Evolutionary conservation across 306 rosid species (phyloP).

Genomic region (Hippophae gyantsensis): DNA sequence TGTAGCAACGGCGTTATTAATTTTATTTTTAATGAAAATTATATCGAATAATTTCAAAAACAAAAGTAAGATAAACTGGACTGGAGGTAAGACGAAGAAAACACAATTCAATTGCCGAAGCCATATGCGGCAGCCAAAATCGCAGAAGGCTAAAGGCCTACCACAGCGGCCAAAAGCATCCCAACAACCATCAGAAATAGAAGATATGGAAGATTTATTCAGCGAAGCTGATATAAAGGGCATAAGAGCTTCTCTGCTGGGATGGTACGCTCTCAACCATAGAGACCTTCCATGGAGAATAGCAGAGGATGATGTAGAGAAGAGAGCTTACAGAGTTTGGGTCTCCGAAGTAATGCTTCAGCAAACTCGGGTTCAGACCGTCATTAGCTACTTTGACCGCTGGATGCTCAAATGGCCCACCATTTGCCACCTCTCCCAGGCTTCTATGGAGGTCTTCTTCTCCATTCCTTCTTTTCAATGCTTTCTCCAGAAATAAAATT

Average conservation of each 20-base stretch:
- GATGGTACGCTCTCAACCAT: constrained; percentile 60
- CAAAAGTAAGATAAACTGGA: too few species aligned
- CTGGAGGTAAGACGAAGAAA: too few species aligned
- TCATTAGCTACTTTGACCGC: constrained; percentile 54
- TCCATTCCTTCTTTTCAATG: neutral
- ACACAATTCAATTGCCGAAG: too few species aligned
- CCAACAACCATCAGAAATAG: neutral
- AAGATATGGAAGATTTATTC: constrained; percentile 66
- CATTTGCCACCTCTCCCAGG: constrained; percentile 50
- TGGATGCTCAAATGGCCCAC: constrained; percentile 91
- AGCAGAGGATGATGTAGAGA: constrained; percentile 25
- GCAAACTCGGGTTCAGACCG: constrained; percentile 86
- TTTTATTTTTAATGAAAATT: too few species aligned
- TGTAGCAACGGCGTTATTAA: too few species aligned
- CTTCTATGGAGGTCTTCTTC: constrained; percentile 62
- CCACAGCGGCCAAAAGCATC: neutral
- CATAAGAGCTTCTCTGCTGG: constrained; percentile 43
- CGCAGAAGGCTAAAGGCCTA: neutral
- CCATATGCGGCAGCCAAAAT: constrained; percentile 2
- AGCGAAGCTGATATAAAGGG: constrained; percentile 32
- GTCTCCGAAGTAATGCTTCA: constrained; percentile 89
- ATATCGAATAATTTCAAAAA: too few species aligned
- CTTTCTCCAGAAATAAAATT: neutral
- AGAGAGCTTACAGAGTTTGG: constrained; percentile 75
- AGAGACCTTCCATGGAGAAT: constrained; percentile 85